Evolutionary conservation across 441 rosid genomes (phyloP).

Genomic region (Gossypium davidsonii): DNA sequence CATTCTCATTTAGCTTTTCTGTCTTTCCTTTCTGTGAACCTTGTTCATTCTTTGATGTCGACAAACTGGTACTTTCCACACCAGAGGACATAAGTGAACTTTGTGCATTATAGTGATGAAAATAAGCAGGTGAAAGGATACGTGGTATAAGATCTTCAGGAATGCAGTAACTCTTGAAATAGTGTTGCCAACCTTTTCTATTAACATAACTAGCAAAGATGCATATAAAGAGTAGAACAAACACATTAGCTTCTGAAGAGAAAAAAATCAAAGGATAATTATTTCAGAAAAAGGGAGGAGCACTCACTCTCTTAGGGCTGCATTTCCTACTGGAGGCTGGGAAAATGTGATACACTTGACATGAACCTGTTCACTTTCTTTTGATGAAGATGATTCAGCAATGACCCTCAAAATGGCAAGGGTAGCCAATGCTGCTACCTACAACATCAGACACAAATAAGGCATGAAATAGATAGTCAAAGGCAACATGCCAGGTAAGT

Average conservation of each 20-base stretch:
- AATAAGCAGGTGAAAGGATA: constrained; percentile 90
- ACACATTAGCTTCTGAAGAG: constrained; percentile 8
- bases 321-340: constrained; percentile 95
- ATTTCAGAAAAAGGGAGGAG: constrained; percentile 3
- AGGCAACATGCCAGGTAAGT: neutral
- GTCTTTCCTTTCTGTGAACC: constrained; percentile 37
- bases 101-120: constrained; percentile 88
- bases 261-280: neutral
- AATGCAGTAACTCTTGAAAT: constrained; percentile 93
- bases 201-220: constrained; percentile 65
- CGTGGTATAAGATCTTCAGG: constrained; percentile 98
- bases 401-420: constrained; percentile 90
- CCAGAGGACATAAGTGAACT: constrained; percentile 43
- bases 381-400: constrained; percentile 68
- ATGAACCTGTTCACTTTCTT: constrained; percentile 60
- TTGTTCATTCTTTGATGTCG: constrained; percentile 32
- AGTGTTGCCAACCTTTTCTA: constrained; percentile 84
- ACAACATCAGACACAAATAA: constrained; percentile 11
- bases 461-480: constrained; percentile 6
- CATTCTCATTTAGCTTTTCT: constrained; percentile 45
- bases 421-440: constrained; percentile 97
- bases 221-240: neutral
- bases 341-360: constrained; percentile 94
- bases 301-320: constrained; percentile 90
- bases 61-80: constrained; percentile 22